A percentile compares a stretch with the other conserved stretches of the same genome.
phyloP scores from a whole-genome alignment of 2,329 filamentous ascomycete species.

The Calcarisporium arbuscula region DNA sequence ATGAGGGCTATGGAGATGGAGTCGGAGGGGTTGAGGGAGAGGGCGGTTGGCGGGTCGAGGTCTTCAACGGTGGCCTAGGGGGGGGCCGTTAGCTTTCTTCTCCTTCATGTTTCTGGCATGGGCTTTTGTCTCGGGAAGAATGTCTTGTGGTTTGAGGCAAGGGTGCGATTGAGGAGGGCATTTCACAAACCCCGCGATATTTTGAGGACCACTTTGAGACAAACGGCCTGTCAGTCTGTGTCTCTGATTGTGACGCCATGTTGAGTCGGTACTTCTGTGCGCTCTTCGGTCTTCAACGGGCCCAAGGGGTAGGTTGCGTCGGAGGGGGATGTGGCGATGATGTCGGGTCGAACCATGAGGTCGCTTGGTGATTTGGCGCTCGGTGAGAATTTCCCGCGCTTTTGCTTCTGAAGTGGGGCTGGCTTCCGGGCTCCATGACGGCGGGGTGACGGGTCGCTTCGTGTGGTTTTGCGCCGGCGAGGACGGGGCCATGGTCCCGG shows the following conservation, averaged over 20 bases:
- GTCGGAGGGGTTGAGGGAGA: conserved; percentile 78
- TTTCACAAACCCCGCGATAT: conserved; percentile 53
- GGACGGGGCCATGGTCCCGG: no score
- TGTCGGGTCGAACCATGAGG: no score
- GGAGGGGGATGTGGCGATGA: conserved; percentile 1
- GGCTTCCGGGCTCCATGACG: no score
- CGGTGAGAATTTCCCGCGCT: no score
- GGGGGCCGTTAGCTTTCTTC: no score
- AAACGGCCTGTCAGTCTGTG: conserved; percentile 27
- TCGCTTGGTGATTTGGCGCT: no score
- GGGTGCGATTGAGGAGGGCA: not conserved
- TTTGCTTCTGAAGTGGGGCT: no score
- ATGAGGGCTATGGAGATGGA: conserved; percentile 75
- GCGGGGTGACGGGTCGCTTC: no score
- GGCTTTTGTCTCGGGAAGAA: no score
- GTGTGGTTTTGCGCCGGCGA: no score
- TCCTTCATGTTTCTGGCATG: no score
- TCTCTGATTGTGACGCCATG: conserved; percentile 26
- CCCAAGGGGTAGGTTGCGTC: not conserved
- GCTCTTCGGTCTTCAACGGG: no score
- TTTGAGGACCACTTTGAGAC: conserved; percentile 53
- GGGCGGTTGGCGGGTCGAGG: conserved; percentile 85
- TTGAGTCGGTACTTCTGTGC: conserved; percentile 3
- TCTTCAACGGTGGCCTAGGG: conserved; percentile 85
- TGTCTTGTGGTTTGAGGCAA: not conserved